Evolutionary conservation across 2,329 filamentous ascomycete genomes (phyloP).

Genomic region (Trichoderma asperellum): DNA sequence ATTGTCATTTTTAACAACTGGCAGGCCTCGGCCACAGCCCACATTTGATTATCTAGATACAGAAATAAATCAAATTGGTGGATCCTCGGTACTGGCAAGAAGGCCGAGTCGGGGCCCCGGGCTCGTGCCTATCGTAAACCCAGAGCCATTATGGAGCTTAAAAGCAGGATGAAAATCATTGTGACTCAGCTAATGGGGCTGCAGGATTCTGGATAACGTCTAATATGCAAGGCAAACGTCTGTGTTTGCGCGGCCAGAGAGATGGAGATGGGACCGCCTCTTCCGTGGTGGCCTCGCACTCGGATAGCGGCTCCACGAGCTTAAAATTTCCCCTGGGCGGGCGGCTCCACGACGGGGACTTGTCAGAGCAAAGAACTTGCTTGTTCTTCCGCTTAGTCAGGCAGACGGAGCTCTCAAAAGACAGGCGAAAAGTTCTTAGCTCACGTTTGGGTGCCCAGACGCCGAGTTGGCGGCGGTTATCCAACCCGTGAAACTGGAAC

Average conservation of each 20-base stretch:
- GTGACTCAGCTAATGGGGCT: constrained; percentile 9
- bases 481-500: background rate
- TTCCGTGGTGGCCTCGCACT: constrained; percentile 14
- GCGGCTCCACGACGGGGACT: background rate
- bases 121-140: background rate
- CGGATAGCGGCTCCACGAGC: constrained; percentile 22
- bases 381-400: constrained; percentile 23
- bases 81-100: constrained; percentile 21
- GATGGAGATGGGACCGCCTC: constrained; percentile 1
- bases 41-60: background rate
- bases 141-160: constrained; percentile 16
- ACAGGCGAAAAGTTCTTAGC: background rate
- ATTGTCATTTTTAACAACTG: background rate
- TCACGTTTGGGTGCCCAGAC: background rate
- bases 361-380: background rate
- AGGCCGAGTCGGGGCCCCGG: constrained; percentile 20
- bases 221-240: background rate
- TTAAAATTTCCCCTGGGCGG: constrained; percentile 24
- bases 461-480: background rate
- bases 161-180: background rate
- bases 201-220: constrained; percentile 12
- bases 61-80: constrained; percentile 10
- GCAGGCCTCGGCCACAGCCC: background rate
- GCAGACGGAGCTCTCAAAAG: background rate
- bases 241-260: constrained; percentile 11